Base-by-base conservation (phyloP, 768 basidiomycete species). In the Cystobasidium tubakii region DNA sequence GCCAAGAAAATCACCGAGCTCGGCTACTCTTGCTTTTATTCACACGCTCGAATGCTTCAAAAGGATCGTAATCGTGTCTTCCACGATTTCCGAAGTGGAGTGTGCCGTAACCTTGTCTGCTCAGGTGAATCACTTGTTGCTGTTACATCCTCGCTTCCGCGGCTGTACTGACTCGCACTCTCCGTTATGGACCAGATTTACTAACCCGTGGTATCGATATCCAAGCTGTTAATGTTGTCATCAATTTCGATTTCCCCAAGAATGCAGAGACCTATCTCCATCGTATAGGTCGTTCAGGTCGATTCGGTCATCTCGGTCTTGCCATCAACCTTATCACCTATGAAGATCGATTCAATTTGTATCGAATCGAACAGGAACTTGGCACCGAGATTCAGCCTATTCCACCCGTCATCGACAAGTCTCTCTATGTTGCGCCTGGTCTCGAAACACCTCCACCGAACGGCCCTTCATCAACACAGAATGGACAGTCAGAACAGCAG, bases 21-120 rank as follows among this genome's bases (percentile, higher is more conserved):
- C 66, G 95, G 95, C 77, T 99, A 98, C 82, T 99, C 95, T 54
- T 99, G 95, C 85, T 99, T 99, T 88, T 99, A 96, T 85, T 98
- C 95, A 64, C 95, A 99, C 82, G 95, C 95, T 66, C 95, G 94
- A 84, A 99, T 99, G 95, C 88, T 97, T 17, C 95, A 99, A 83
- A 89, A 90, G 36, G 92, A 98, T 83, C 92, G 95, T 75, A 99
- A 99, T 83, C 91, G 95, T 80, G 95, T 99, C 77, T 99, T 99
- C 87, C 95, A 99, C 85, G 95, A 98, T 83, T 99, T 99, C 88
- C 89, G 96, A 76, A 92, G 91, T 80, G 95, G 95, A 76, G 92
- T 93, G 60, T 97, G 95, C 85, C 89, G 95, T 79, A 99, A 99
- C 84, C 88, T 99, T 77, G 95, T 99, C 81, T 99, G 95, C 84